Base-by-base conservation (phyloP, 176 grass and related monocot species). In the Oryza meridionalis region DNA sequence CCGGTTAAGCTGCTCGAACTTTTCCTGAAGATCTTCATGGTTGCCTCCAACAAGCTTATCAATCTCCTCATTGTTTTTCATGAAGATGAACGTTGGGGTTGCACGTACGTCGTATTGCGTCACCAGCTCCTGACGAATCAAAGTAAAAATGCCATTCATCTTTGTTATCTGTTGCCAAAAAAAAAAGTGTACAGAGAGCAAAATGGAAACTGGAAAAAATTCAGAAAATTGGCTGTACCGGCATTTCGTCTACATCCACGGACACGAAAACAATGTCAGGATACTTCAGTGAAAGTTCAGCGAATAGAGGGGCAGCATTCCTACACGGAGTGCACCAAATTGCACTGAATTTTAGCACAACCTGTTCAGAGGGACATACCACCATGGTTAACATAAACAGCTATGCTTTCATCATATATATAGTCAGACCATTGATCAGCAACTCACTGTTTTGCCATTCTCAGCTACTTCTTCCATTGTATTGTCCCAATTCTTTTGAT, bases 61-160 rank as follows among this genome's bases (percentile, higher is more conserved):
- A 24, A 93, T 62, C 81, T 84, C 86, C 75, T 91, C 63, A 12
- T 85, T 92, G 17, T 86, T 83, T 84, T 82, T 73, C 82, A 93
- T 68, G 87, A 95, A 95, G 33, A 93, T 69, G 79, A 98, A 93
- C 45, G 96, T 93, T 7, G 96, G 96, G 11, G 92, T 98, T 44
- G 93, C 93, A 2, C 82, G 82, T 55, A 98, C 15, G 44, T 86
- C 87, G 61, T 86, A 98, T 62, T 55, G 9, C 2, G 82, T 32
- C 78, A 84, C 86, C 55, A 98, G 35, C 67, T 95, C 96, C 96
- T 93, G 78, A 38, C 31, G 47, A 73, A 83, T 3, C 13, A 82
- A 14, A 31, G 0, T 31, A 69, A 51, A 26, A 35, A 6, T 8
- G 22, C 0, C 3, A 21, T 29, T 67, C 38, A 3, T 11, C 19